Conservation (phyloP, 345 rosid genomes). For the Punica granatum region DNA sequence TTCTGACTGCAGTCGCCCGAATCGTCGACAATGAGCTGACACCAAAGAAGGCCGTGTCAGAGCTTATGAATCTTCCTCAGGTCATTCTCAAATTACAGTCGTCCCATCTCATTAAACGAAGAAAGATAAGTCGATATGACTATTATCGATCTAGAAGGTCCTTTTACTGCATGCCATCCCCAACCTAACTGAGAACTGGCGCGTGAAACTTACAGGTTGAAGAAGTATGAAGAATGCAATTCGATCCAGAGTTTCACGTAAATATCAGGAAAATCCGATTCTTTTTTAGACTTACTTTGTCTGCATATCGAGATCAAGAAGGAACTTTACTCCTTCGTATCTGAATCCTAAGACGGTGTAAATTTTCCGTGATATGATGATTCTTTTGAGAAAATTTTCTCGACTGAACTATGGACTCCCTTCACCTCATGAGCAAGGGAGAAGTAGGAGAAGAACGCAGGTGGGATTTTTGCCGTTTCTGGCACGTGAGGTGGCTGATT, state of each 20-base stretch:
- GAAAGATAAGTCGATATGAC: not conserved
- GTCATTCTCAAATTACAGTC: not conserved
- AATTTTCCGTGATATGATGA: not conserved
- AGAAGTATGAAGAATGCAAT: conserved; percentile 10
- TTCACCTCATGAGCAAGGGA: no score
- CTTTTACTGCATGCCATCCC: not conserved
- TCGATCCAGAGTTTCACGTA: not conserved
- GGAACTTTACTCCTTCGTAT: not conserved
- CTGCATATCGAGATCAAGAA: not conserved
- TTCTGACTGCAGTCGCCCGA: conserved; percentile 89
- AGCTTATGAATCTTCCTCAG: conserved; percentile 65
- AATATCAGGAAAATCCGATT: not conserved
- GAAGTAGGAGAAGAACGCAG: no score
- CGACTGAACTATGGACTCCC: no score
- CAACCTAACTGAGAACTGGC: not conserved
- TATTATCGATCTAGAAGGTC: not conserved
- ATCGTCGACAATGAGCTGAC: conserved; percentile 82
- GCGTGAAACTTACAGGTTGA: conserved; percentile 11
- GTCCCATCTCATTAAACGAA: not conserved
- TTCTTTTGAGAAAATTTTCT: not conserved
- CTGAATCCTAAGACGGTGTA: not conserved
- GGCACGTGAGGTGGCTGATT: no score
- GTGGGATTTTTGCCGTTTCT: no score
- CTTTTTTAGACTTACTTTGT: not conserved
- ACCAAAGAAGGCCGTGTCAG: conserved; percentile 73